Evolutionary conservation across 1,139 yeast species (phyloP).

Genomic region (Scheffersomyces titani): DNA sequence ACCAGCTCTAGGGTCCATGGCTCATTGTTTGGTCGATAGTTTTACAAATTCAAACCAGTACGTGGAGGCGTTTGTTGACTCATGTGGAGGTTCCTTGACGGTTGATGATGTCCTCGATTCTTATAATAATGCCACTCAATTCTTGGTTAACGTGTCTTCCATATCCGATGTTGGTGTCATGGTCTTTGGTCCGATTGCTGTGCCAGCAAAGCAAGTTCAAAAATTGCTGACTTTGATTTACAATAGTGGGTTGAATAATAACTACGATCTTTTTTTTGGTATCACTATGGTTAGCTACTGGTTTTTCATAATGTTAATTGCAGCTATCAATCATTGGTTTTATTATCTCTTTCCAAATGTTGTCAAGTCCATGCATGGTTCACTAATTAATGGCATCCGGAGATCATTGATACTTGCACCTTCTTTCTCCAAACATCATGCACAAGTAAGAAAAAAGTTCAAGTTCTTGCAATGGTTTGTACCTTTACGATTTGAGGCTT

Average conservation of each 20-base stretch:
- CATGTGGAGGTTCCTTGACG: slow-evolving; percentile 3
- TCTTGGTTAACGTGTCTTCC: slow-evolving; percentile 1
- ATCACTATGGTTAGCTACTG: slow-evolving; percentile 16
- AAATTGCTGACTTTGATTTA: background rate
- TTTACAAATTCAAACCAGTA: background rate
- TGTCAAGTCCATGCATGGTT: slow-evolving; percentile 9
- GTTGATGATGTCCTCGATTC: background rate
- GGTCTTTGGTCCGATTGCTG: slow-evolving; percentile 3
- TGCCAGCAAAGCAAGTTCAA: slow-evolving; percentile 7
- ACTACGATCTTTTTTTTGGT: slow-evolving; percentile 16
- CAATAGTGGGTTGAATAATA: slow-evolving; percentile 1
- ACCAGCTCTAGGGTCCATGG: slow-evolving; percentile 6
- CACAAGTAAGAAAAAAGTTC: slow-evolving; percentile 3
- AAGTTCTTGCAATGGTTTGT: slow-evolving; percentile 8
- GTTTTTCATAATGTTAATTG: slow-evolving; percentile 12
- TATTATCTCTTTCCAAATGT: slow-evolving; percentile 9
- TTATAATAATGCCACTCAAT: slow-evolving; percentile 4
- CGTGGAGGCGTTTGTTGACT: slow-evolving; percentile 1
- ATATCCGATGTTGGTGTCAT: background rate
- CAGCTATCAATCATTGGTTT: slow-evolving; percentile 12
- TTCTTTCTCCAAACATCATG: slow-evolving; percentile 2
- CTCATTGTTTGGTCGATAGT: slow-evolving; percentile 3
- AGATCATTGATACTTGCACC: slow-evolving; percentile 3
- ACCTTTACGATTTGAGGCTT: slow-evolving; percentile 11
- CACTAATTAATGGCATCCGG: slow-evolving; percentile 10